A percentile compares a stretch with the other conserved stretches of the same genome.
Conservation (phyloP, 2,329 filamentous ascomycete species). For the Colletotrichum sp. region DNA sequence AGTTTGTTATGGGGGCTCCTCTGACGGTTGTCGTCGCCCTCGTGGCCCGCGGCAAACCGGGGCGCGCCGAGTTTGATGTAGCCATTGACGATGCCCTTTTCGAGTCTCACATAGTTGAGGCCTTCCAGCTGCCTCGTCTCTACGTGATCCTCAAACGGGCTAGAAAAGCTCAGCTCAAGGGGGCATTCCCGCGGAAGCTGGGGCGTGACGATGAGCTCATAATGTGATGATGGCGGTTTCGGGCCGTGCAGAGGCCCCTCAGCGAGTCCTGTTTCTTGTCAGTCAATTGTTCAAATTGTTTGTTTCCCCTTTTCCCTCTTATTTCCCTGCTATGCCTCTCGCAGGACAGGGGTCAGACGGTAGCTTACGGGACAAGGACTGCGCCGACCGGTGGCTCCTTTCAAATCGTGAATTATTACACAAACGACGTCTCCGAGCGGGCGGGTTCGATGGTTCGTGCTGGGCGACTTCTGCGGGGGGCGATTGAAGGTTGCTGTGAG, state of each 20-base stretch:
- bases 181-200: not conserved
- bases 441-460: not conserved
- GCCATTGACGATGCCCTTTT: slow-evolving; percentile 8
- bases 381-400: not conserved
- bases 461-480: not conserved
- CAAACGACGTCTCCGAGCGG: not conserved
- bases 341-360: not conserved
- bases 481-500: not conserved
- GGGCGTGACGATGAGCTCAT: not conserved
- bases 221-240: not conserved
- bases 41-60: not conserved
- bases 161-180: not conserved
- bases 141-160: slow-evolving; percentile 19
- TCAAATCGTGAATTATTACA: not conserved
- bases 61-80: slow-evolving; percentile 17
- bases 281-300: not conserved
- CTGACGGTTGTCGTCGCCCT: not conserved
- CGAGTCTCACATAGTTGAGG: not conserved
- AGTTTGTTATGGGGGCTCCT: not conserved
- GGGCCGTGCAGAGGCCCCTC: not conserved
- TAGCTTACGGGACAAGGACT: not conserved
- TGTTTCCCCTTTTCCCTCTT: not conserved
- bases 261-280: not conserved
- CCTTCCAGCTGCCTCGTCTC: not conserved
- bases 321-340: not conserved